Conservation (phyloP, 2,329 filamentous ascomycete genomes). For the Microdochium nivale region DNA sequence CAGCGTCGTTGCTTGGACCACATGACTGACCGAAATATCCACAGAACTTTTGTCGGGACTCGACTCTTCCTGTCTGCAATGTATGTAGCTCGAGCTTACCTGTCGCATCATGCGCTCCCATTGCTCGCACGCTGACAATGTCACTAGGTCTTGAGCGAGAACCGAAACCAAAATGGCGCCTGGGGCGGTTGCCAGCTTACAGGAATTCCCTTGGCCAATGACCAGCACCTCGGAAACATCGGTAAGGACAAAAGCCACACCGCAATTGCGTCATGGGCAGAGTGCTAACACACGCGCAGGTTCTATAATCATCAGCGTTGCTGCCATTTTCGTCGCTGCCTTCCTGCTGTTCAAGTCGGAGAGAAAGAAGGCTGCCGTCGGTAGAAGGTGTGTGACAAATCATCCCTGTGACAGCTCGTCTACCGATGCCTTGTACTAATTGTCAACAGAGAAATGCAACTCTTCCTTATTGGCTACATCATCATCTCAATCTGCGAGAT, state of each 20-base stretch:
- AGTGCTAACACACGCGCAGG: conserved; percentile 39
- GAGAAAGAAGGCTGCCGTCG: conserved; percentile 86
- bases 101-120: conserved; percentile 1
- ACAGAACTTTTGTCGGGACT: conserved; percentile 76
- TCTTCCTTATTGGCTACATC: conserved; percentile 82
- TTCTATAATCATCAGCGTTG: conserved; percentile 74
- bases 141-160: conserved; percentile 53
- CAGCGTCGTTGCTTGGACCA: neutral
- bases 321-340: conserved; percentile 61
- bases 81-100: conserved; percentile 40
- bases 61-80: conserved; percentile 77
- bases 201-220: conserved; percentile 64
- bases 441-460: conserved; percentile 75
- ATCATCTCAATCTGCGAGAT: conserved; percentile 91
- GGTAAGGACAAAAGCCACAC: conserved; percentile 41
- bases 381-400: conserved; percentile 59
- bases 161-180: conserved; percentile 48
- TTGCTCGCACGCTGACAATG: conserved; percentile 13
- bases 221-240: conserved; percentile 67
- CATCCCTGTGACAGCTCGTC: neutral
- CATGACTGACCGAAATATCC: conserved; percentile 11
- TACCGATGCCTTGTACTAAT: conserved; percentile 12
- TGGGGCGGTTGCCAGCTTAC: conserved; percentile 65
- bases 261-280: neutral
- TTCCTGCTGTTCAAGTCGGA: conserved; percentile 75